Conservation (phyloP, 768 basidiomycete genomes). For the Lactarius tabidus region DNA sequence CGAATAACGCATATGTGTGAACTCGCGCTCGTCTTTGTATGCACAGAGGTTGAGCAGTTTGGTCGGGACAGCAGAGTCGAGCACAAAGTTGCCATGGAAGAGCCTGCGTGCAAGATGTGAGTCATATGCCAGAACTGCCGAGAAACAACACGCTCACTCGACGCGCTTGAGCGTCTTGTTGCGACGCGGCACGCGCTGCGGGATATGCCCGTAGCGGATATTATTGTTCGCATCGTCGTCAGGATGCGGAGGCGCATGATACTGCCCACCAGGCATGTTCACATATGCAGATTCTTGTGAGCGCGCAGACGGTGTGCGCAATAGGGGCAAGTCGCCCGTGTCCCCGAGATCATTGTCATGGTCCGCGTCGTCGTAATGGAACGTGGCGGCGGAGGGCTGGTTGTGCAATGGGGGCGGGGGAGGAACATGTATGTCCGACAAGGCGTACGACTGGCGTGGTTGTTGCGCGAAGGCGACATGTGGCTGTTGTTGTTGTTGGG, state of each 20-base stretch:
- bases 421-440: conserved; percentile 22
- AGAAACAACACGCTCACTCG: conserved; percentile 48
- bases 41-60: conserved; percentile 84
- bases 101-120: conserved; percentile 44
- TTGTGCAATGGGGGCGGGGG: conserved; percentile 24
- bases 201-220: conserved; percentile 86
- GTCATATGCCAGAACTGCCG: not conserved
- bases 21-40: conserved; percentile 77
- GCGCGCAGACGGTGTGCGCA: conserved; percentile 32
- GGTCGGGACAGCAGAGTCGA: conserved; percentile 87
- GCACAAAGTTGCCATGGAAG: conserved; percentile 90
- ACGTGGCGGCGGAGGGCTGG: conserved; percentile 19
- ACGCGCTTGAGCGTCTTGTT: conserved; percentile 95
- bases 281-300: conserved; percentile 28
- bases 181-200: conserved; percentile 82
- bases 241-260: conserved; percentile 29
- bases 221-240: conserved; percentile 45
- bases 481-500: not conserved
- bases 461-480: not conserved
- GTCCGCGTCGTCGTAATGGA: conserved; percentile 33
- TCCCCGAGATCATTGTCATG: conserved; percentile 38
- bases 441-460: not conserved
- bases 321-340: conserved; percentile 63
- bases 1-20: conserved; percentile 93
- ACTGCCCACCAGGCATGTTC: conserved; percentile 48